Conservation (phyloP, 2,329 filamentous ascomycete genomes). For the Chaetomiaceae sp. region DNA sequence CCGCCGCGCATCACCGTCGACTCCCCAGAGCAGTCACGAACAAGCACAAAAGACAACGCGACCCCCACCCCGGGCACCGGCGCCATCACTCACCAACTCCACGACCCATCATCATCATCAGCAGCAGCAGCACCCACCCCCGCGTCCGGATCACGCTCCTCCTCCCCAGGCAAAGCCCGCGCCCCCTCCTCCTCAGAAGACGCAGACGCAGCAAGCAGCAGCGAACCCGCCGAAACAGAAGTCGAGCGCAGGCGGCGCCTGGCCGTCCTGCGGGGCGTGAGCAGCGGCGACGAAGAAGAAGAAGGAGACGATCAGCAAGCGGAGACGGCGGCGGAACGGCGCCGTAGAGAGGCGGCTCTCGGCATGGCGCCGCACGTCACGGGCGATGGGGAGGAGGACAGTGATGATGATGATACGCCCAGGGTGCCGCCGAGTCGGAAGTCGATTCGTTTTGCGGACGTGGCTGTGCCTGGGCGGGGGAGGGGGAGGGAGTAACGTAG, state of each 20-base stretch:
- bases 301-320: constrained; percentile 37
- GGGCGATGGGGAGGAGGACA: constrained; percentile 43
- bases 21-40: constrained; percentile 5
- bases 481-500: not conserved
- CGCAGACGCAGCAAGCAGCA: constrained; percentile 20
- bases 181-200: too few species aligned
- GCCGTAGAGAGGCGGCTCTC: constrained; percentile 68
- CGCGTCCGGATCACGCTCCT: constrained; percentile 7
- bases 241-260: constrained; percentile 65
- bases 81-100: not conserved
- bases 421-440: constrained; percentile 48
- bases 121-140: not conserved
- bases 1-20: not conserved
- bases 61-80: not conserved
- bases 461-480: constrained; percentile 23
- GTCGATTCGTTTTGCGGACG: constrained; percentile 59
- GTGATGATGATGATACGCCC: constrained; percentile 54
- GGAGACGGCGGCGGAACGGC: constrained; percentile 71
- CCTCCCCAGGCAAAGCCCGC: not conserved
- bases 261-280: constrained; percentile 43
- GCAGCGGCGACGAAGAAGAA: constrained; percentile 35
- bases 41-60: constrained; percentile 6
- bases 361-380: constrained; percentile 48
- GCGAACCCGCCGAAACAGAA: constrained; percentile 57
- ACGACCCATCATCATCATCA: too few species aligned